Conservation (phyloP, 73 alveolate species). For the Diophrys sp. region DNA sequence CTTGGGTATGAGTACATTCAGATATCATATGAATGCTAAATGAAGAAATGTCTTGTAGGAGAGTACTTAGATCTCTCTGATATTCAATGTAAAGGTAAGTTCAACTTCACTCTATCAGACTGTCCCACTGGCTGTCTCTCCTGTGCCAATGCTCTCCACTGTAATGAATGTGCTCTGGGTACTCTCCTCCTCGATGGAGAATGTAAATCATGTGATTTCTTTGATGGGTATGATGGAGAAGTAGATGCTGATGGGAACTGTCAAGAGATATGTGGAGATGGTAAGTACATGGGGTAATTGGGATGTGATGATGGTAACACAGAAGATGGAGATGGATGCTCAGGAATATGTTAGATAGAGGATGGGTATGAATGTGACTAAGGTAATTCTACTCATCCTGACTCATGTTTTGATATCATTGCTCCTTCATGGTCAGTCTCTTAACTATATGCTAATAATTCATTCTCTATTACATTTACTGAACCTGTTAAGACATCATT, state of each 20-base stretch:
- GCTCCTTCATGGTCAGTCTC: neutral
- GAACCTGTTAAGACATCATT: neutral
- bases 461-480: neutral
- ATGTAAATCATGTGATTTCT: neutral
- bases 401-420: neutral
- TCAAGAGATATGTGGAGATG: conserved; percentile 6
- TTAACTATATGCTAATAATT: neutral
- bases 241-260: neutral
- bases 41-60: neutral
- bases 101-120: neutral
- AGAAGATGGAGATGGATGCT: neutral
- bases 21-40: neutral
- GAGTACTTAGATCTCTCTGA: neutral
- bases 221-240: neutral
- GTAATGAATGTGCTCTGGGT: neutral
- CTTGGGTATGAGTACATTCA: neutral
- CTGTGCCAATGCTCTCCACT: neutral
- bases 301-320: neutral
- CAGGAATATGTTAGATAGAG: neutral
- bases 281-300: neutral
- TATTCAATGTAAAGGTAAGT: too few relatives aligned
- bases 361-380: neutral
- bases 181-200: neutral
- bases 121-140: neutral
- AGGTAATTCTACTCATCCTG: conserved; percentile 8